Evolutionary conservation across 1,284 basidiomycete species (phyloP).

Genomic region (Cryptococcus neoformans): DNA sequence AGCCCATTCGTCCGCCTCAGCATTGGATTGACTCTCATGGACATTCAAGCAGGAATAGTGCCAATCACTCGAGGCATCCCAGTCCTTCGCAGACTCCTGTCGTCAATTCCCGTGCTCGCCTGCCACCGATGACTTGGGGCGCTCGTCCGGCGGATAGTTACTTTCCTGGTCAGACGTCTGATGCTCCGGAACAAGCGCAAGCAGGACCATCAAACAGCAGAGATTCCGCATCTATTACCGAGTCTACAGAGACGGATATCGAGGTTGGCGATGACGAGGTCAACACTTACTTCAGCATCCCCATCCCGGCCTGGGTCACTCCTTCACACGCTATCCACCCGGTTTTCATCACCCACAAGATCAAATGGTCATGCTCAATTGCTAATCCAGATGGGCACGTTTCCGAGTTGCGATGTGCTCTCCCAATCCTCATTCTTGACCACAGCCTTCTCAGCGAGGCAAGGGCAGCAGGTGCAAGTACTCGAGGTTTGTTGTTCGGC

Average conservation of each 20-base stretch:
- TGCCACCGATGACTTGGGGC: slow-evolving; percentile 1
- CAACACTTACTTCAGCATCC: slow-evolving; percentile 51
- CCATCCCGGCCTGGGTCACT: slow-evolving; percentile 54
- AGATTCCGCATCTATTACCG: slow-evolving; percentile 5
- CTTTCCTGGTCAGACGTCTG: slow-evolving; percentile 1
- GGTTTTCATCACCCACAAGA: slow-evolving; percentile 64
- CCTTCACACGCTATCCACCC: slow-evolving; percentile 62
- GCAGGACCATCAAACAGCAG: slow-evolving; percentile 13
- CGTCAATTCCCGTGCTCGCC: slow-evolving; percentile 4
- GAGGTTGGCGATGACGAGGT: slow-evolving; percentile 49
- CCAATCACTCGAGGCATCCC: slow-evolving; percentile 1
- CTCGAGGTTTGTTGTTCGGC: slow-evolving; percentile 65
- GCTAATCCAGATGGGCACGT: slow-evolving; percentile 82
- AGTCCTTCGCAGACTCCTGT: slow-evolving; percentile 12
- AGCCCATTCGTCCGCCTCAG: slow-evolving; percentile 24
- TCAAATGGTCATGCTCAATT: slow-evolving; percentile 61
- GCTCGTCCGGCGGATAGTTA: slow-evolving; percentile 12
- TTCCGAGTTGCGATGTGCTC: slow-evolving; percentile 84
- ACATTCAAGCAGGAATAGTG: slow-evolving; percentile 1
- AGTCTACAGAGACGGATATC: slow-evolving; percentile 16
- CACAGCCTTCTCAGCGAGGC: slow-evolving; percentile 69
- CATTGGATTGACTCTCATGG: slow-evolving; percentile 17
- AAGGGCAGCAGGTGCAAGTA: slow-evolving; percentile 63
- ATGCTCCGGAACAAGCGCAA: background rate
- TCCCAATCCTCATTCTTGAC: slow-evolving; percentile 80